Evolutionary conservation across 2,329 filamentous ascomycete genomes (phyloP), one percentile per base, ranked within the genome.

Genomic region (Penicillium sp.): DNA sequence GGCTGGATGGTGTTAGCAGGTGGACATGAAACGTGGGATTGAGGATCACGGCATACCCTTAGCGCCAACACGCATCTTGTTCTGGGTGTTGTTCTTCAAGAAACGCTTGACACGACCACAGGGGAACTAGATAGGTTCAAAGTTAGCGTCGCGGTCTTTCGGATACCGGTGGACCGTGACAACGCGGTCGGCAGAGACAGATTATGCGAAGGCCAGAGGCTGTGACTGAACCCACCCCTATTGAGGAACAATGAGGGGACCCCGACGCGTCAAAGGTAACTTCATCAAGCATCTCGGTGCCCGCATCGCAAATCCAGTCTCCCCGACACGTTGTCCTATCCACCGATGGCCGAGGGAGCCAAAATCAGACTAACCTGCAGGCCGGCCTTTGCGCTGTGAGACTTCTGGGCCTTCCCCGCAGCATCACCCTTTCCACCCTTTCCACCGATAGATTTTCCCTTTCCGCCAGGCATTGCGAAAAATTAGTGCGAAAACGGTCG

Each of bases 91-190:
- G 77, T 91, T 92, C 86, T 97, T 97, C 74, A 99, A 83, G 82
- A 97, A 97, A 81, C 94, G 92, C 89, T 99, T 99, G 79, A 99
- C 94, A 88, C 94, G 94, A 79, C 94, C 94, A 76, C 94, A 99
- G 58, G 94, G 94, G 77, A 99, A 99, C 94, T 99, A 73, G 55
- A 52, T 46, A 40, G 53, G 50, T 51, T n/a, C 34, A 42, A 48
- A 32, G 63, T 62, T 53, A 64, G 62, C 66, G 16, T 11, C n/a
- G 41, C n/a, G 39, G 38, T 29, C 49, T 31, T 4, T 18, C 22
- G 22, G 34, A 44, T 18, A 22, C n/a, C 27, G 47, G 39, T 48
- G 39, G 47, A 48, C 31, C 4, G 14, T 18, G 38, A 39, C 29
- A 34, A 38, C 18, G 42, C 34, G 45, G 24, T 29, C 29, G 45